A percentile compares a stretch with the other conserved stretches of the same genome.
Evolutionary conservation across 179 eudicot genomes (phyloP).

Genomic region (Sideroxylon spinosum): DNA sequence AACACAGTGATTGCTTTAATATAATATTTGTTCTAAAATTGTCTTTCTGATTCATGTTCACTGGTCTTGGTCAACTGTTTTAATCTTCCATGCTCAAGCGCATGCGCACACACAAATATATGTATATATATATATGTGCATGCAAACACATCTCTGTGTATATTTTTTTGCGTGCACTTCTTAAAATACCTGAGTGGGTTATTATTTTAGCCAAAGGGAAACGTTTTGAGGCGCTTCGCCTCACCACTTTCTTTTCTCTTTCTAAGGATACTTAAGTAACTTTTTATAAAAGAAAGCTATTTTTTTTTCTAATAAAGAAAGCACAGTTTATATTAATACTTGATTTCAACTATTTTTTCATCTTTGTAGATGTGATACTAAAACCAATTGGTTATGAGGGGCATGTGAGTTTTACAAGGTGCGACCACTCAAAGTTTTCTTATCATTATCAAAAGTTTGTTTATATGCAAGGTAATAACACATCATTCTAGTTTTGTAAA

Average conservation of each 20-base stretch:
- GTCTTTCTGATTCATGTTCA: background rate
- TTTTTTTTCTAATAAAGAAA: constrained; percentile 3
- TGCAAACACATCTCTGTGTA: background rate
- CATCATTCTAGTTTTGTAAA: background rate
- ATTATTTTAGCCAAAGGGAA: background rate
- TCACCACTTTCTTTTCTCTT: constrained; percentile 4
- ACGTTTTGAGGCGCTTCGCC: background rate
- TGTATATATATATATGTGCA: background rate
- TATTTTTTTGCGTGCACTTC: background rate
- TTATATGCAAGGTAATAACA: constrained; percentile 48
- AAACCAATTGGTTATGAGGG: constrained; percentile 44
- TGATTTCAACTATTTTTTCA: constrained; percentile 4
- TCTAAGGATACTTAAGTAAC: background rate
- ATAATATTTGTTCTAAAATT: background rate
- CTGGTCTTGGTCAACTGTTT: background rate
- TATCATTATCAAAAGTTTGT: constrained; percentile 67
- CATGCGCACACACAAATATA: no score
- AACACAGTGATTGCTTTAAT: constrained; percentile 10
- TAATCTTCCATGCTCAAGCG: background rate
- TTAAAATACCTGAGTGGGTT: no score
- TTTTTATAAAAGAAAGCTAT: background rate
- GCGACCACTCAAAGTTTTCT: constrained; percentile 45
- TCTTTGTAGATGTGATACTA: constrained; percentile 45
- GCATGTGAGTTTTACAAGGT: constrained; percentile 24
- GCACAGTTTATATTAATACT: background rate